phyloP scores from a whole-genome alignment of 768 basidiomycete genomes.

The Tephrocybe sp. region DNA sequence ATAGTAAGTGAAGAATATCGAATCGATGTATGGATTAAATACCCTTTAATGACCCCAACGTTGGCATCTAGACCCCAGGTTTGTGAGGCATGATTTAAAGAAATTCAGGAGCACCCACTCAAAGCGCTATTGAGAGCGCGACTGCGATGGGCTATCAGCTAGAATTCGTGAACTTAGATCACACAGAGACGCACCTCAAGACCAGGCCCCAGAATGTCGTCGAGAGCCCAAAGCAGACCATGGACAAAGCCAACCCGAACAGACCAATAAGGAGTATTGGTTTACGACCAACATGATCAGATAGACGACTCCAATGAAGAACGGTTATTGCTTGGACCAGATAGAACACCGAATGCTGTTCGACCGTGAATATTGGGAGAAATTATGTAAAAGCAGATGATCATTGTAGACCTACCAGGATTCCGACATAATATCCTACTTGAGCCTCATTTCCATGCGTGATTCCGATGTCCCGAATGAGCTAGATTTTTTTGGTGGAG shows the following conservation, averaged over 20 bases:
- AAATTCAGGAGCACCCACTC: slow-evolving; percentile 37
- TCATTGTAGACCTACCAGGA: slow-evolving; percentile 49
- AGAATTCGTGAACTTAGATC: too few relatives aligned
- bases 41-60: slow-evolving; percentile 69
- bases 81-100: background rate
- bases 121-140: slow-evolving; percentile 69
- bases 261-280: slow-evolving; percentile 71
- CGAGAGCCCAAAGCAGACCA: slow-evolving; percentile 75
- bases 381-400: background rate
- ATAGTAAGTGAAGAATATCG: background rate
- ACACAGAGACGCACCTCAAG: slow-evolving; percentile 37
- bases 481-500: too few relatives aligned
- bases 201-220: slow-evolving; percentile 66
- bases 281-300: slow-evolving; percentile 72
- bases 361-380: background rate
- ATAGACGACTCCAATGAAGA: slow-evolving; percentile 73
- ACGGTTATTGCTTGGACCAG: slow-evolving; percentile 71
- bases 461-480: slow-evolving; percentile 67
- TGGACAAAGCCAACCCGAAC: slow-evolving; percentile 62
- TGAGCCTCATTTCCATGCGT: slow-evolving; percentile 70
- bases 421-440: slow-evolving; percentile 79
- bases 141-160: slow-evolving; percentile 31
- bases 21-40: background rate
- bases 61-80: slow-evolving; percentile 45
- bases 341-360: slow-evolving; percentile 76